Percentiles rank a stretch among this genome's conserved stretches.
phyloP scores from a whole-genome alignment of 257 asterid genomes.

The Fraxinus anomala region DNA sequence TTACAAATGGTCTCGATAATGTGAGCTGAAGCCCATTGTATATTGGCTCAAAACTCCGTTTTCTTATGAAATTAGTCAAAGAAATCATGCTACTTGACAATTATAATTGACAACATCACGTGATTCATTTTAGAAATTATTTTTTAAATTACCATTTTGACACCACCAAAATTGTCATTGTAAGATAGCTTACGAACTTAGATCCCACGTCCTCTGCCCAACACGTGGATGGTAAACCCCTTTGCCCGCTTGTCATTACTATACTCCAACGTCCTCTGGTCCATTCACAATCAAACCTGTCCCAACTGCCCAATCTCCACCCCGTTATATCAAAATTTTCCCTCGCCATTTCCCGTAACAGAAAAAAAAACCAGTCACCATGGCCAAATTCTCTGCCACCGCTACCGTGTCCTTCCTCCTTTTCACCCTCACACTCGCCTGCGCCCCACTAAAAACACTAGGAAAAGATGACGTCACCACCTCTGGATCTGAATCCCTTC shows the following conservation, averaged over 20 bases:
- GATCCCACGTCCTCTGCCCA: neutral
- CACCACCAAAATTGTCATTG: too few relatives aligned
- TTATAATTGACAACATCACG: too few relatives aligned
- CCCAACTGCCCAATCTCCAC: slow-evolving; percentile 31
- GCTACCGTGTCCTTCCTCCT: slow-evolving; percentile 42
- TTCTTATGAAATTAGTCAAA: too few relatives aligned
- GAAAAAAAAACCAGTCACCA: slow-evolving; percentile 19
- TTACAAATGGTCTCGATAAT: neutral
- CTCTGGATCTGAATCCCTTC: slow-evolving; percentile 16
- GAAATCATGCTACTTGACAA: too few relatives aligned
- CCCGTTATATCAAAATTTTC: neutral
- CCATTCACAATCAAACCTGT: slow-evolving; percentile 25
- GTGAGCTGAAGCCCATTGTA: neutral
- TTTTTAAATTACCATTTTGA: too few relatives aligned
- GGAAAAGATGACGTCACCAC: slow-evolving; percentile 33
- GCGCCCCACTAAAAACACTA: slow-evolving; percentile 24
- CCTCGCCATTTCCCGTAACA: neutral
- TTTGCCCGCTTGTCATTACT: slow-evolving; percentile 27
- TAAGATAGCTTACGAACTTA: neutral
- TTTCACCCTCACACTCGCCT: slow-evolving; percentile 46
- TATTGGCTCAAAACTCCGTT: neutral
- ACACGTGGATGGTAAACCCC: slow-evolving; percentile 37
- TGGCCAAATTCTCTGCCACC: slow-evolving; percentile 46
- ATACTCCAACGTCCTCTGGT: neutral
- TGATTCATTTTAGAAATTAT: too few relatives aligned